These are phyloP conservation scores for Ilyonectria mors-panacis DNA, from an alignment of 2,329 filamentous ascomycete species.

Conservation along the genomic window DNA sequence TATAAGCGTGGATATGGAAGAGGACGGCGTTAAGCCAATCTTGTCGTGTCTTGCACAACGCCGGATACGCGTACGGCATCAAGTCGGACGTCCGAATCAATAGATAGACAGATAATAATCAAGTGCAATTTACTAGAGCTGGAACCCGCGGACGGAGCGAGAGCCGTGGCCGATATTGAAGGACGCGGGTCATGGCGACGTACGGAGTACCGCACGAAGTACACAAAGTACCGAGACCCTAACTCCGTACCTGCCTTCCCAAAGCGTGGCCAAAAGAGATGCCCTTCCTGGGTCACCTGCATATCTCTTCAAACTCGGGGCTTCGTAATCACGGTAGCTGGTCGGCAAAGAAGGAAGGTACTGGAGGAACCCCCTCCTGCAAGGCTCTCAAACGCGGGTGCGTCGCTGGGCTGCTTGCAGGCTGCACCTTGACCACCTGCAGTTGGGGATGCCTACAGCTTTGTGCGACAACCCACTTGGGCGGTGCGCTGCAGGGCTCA, in stretches of 20 bases:
- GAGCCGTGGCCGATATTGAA: too few relatives aligned
- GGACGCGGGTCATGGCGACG: too few relatives aligned
- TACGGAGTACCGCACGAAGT: too few relatives aligned
- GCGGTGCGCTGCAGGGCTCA: slow-evolving; percentile 6
- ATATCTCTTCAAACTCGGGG: slow-evolving; percentile 1
- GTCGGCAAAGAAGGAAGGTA: slow-evolving; percentile 14
- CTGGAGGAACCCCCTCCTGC: slow-evolving; percentile 14
- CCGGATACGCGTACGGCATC: background rate
- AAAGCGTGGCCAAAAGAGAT: slow-evolving; percentile 3
- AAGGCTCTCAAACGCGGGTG: slow-evolving; percentile 22
- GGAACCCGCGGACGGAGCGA: too few relatives aligned
- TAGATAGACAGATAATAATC: too few relatives aligned
- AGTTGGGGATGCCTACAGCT: slow-evolving; percentile 7
- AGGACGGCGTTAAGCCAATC: slow-evolving; percentile 9
- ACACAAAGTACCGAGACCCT: background rate
- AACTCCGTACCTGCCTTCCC: slow-evolving; percentile 2
- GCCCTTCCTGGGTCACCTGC: slow-evolving; percentile 2
- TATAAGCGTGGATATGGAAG: slow-evolving; percentile 5
- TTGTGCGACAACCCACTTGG: slow-evolving; percentile 19
- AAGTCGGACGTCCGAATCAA: background rate
- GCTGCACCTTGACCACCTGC: slow-evolving; percentile 16
- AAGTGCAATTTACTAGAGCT: too few relatives aligned
- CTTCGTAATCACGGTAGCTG: slow-evolving; percentile 5
- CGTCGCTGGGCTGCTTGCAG: slow-evolving; percentile 19
- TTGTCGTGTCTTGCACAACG: slow-evolving; percentile 6